These are phyloP conservation scores for Immersiella caudata DNA, from an alignment of 495 filamentous ascomycete species.

Conservation along the genomic window DNA sequence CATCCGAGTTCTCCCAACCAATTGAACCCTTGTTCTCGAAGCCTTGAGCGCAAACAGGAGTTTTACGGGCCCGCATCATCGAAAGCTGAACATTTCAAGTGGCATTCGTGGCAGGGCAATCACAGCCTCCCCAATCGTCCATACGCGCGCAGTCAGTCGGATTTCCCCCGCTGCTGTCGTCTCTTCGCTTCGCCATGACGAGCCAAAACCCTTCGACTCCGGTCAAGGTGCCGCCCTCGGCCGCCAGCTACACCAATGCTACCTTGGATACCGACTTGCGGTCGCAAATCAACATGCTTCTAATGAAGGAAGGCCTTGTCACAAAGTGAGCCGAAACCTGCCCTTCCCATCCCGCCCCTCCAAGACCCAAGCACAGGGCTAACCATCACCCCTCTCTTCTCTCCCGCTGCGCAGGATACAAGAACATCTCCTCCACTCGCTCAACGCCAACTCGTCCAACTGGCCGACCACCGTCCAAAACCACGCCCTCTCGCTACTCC, in stretches of 20 bases:
- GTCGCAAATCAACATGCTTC: constrained; percentile 54
- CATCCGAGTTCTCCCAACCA: background rate
- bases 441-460: constrained; percentile 54
- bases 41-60: background rate
- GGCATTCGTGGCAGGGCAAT: background rate
- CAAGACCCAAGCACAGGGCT: constrained; percentile 19
- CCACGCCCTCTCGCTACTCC: constrained; percentile 56
- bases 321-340: constrained; percentile 42
- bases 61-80: background rate
- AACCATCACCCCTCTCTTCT: background rate
- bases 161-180: background rate
- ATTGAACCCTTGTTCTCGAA: background rate
- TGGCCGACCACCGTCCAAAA: constrained; percentile 57
- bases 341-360: background rate
- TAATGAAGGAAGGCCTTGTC: constrained; percentile 54
- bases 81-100: background rate
- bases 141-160: background rate
- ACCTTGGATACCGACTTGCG: constrained; percentile 56
- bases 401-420: constrained; percentile 50
- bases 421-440: constrained; percentile 57
- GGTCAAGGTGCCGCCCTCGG: constrained; percentile 55
- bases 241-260: constrained; percentile 51
- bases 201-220: constrained; percentile 50
- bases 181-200: constrained; percentile 32
- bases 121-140: background rate